Percentiles rank a stretch among this genome's conserved stretches.
These are phyloP conservation scores for Cnidoscolus chayamansa DNA, from an alignment of 441 rosid species.

Conservation along the genomic window DNA sequence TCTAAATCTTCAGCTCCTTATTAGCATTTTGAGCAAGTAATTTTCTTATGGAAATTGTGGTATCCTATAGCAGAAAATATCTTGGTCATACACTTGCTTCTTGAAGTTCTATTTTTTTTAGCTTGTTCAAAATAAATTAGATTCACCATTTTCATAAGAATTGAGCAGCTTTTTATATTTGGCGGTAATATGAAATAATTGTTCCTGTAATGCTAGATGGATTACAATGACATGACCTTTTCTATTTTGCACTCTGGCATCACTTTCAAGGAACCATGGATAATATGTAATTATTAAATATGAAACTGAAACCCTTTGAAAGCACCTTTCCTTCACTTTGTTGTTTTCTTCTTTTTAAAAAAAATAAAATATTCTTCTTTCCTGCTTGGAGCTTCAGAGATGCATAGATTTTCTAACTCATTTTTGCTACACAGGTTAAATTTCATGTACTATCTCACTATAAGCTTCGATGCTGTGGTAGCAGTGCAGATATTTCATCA, in stretches of 20 bases:
- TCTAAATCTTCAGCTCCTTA: background rate
- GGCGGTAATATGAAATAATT: background rate
- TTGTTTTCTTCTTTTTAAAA: background rate
- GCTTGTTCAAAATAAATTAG: background rate
- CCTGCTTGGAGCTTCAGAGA: background rate
- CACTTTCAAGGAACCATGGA: background rate
- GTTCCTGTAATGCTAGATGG: background rate
- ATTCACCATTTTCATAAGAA: conserved; percentile 1
- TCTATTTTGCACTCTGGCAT: background rate
- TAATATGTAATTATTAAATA: background rate
- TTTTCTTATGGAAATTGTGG: background rate
- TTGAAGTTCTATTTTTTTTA: background rate
- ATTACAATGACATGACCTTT: background rate
- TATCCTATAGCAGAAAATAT: background rate
- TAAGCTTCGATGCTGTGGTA: conserved; percentile 49
- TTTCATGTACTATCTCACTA: conserved; percentile 73
- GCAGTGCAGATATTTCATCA: conserved; percentile 44
- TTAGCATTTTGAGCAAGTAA: background rate
- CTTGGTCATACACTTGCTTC: background rate
- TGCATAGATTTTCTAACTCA: background rate
- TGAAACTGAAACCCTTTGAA: background rate
- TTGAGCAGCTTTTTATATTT: background rate
- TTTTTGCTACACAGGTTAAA: conserved; percentile 45
- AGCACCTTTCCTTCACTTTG: background rate
- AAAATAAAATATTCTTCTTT: background rate